Percentiles rank a stretch among this genome's conserved stretches.
phyloP scores from a whole-genome alignment of 2,329 filamentous ascomycete species.

The Neobulgaria alba region DNA sequence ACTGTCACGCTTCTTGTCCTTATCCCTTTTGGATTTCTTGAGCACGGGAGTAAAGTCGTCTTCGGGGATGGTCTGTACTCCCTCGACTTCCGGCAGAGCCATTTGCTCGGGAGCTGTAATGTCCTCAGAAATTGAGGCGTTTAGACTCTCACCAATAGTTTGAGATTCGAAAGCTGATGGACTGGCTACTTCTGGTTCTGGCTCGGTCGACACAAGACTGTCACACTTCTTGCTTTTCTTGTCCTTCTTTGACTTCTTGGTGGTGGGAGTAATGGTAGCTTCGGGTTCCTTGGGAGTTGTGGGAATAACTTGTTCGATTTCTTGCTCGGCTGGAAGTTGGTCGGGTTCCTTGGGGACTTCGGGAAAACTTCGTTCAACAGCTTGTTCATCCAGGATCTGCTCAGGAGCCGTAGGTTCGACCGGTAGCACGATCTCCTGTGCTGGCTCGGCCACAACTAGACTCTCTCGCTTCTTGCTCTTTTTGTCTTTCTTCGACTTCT shows the following conservation, averaged over 20 bases:
- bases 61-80: slow-evolving; percentile 2
- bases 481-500: slow-evolving; percentile 22
- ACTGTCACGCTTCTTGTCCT: slow-evolving; percentile 17
- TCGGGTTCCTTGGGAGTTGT: slow-evolving; percentile 2
- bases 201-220: not conserved
- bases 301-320: not conserved
- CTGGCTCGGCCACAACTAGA: no score
- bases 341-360: not conserved
- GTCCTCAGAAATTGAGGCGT: no score
- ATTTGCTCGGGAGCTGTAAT: no score
- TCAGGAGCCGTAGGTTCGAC: no score
- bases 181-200: not conserved
- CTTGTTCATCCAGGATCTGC: not conserved
- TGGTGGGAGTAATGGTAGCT: slow-evolving; percentile 3
- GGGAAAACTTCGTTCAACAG: not conserved
- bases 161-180: no score
- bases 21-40: slow-evolving; percentile 20
- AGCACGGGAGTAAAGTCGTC: slow-evolving; percentile 10
- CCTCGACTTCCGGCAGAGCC: not conserved
- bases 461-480: slow-evolving; percentile 15
- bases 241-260: slow-evolving; percentile 33
- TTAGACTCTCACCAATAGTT: no score
- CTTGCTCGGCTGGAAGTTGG: not conserved
- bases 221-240: slow-evolving; percentile 21
- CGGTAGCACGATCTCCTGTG: no score